phyloP scores from a whole-genome alignment of 805 yeast genomes.

The Metschnikowia picachoensis region DNA sequence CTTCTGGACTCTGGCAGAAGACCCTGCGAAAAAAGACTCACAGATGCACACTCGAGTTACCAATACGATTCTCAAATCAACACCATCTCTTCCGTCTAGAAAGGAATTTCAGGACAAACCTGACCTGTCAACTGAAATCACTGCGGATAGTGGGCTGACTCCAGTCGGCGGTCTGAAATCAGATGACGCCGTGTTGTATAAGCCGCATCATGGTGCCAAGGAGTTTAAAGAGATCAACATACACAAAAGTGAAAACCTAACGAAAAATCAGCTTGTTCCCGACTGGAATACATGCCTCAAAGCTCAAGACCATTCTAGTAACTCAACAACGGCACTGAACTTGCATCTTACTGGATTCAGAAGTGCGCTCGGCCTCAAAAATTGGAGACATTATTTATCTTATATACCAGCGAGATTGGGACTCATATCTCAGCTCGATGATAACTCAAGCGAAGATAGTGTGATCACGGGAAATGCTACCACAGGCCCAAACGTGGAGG shows the following conservation, averaged over 20 bases:
- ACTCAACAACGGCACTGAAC: slow-evolving; percentile 18
- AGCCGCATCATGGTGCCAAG: slow-evolving; percentile 38
- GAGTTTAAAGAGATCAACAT: slow-evolving; percentile 42
- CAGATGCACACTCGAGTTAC: slow-evolving; percentile 15
- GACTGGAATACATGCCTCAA: slow-evolving; percentile 40
- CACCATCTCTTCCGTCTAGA: slow-evolving; percentile 25
- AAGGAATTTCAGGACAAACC: not conserved
- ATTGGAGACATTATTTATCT: slow-evolving; percentile 34
- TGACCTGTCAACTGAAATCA: not conserved
- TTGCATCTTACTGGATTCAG: slow-evolving; percentile 20
- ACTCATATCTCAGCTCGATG: slow-evolving; percentile 23
- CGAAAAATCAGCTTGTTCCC: slow-evolving; percentile 40
- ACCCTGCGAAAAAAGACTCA: not conserved
- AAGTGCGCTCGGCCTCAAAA: slow-evolving; percentile 27
- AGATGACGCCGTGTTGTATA: slow-evolving; percentile 44
- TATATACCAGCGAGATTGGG: slow-evolving; percentile 36
- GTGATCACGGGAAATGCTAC: not conserved
- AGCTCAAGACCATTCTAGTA: slow-evolving; percentile 17
- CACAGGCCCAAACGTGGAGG: slow-evolving; percentile 6
- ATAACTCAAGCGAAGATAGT: not conserved
- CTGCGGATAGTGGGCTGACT: too few species aligned
- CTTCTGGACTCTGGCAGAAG: slow-evolving; percentile 29
- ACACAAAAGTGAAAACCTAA: slow-evolving; percentile 41
- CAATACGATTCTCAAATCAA: slow-evolving; percentile 32
- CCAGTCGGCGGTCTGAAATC: not conserved